phyloP scores from a whole-genome alignment of 2,329 filamentous ascomycete species.

The Monosporascus sp. region DNA sequence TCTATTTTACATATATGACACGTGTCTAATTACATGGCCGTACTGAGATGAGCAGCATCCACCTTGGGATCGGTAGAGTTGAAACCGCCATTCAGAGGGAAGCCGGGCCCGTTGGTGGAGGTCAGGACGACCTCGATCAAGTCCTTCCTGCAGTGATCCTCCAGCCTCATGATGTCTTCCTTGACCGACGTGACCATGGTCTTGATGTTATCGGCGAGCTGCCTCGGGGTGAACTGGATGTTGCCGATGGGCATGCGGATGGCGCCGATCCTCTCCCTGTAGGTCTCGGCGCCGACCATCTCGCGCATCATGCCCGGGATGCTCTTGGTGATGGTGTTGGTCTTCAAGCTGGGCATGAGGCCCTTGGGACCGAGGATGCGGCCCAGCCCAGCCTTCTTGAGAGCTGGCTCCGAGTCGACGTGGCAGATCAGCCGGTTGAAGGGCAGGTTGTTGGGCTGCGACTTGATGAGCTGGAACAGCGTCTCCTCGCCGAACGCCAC shows the following conservation, averaged over 20 bases:
- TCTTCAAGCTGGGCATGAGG: conserved; percentile 86
- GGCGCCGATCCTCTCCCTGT: conserved; percentile 79
- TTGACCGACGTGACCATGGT: conserved; percentile 71
- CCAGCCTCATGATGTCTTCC: conserved; percentile 64
- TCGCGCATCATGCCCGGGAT: conserved; percentile 70
- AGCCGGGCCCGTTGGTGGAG: conserved; percentile 79
- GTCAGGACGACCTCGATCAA: conserved; percentile 75
- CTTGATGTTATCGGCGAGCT: conserved; percentile 80
- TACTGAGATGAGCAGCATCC: conserved; percentile 46
- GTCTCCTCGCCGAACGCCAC: conserved; percentile 78
- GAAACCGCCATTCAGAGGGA: conserved; percentile 80
- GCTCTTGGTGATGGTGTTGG: conserved; percentile 82
- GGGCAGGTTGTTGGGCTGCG: conserved; percentile 65
- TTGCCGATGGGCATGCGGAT: conserved; percentile 89
- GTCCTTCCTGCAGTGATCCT: conserved; percentile 63
- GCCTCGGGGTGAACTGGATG: conserved; percentile 79
- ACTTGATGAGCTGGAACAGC: conserved; percentile 71
- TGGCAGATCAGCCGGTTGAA: conserved; percentile 92
- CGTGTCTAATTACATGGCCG: conserved; percentile 43
- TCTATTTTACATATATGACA: conserved; percentile 1
- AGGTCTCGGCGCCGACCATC: conserved; percentile 78
- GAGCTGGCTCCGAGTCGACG: conserved; percentile 65
- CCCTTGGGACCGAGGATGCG: conserved; percentile 81
- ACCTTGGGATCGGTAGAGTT: conserved; percentile 55
- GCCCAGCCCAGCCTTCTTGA: conserved; percentile 77